Evolutionary conservation across 371 early-diverging fungal species (phyloP).

Genomic region (Mortierella sp.): DNA sequence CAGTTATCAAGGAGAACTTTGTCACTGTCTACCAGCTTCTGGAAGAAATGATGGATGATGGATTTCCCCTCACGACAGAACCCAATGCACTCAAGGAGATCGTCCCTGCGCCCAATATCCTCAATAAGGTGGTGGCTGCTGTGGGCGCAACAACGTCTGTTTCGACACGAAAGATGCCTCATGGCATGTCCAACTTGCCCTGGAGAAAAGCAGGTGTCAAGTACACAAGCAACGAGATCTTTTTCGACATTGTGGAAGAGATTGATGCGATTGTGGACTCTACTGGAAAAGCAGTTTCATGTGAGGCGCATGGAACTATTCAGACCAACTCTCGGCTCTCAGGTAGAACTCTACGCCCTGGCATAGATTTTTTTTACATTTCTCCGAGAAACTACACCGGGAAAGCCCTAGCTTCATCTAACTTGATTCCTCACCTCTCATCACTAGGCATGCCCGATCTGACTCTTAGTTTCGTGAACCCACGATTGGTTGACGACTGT

Average conservation of each 20-base stretch:
- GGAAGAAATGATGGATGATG: constrained; percentile 95
- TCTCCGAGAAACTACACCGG: too few relatives aligned
- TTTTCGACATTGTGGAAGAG: constrained; percentile 91
- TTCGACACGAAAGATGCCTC: constrained; percentile 44
- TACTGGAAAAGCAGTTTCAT: constrained; percentile 77
- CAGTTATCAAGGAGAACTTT: constrained; percentile 90
- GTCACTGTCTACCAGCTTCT: constrained; percentile 92
- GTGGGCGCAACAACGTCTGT: constrained; percentile 70
- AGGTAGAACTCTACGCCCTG: too few relatives aligned
- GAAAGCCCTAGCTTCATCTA: too few relatives aligned
- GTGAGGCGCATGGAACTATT: constrained; percentile 85
- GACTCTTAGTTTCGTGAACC: constrained; percentile 77
- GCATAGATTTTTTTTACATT: too few relatives aligned
- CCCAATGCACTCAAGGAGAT: constrained; percentile 85
- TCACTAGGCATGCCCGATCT: constrained; percentile 87
- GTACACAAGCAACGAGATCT: constrained; percentile 92
- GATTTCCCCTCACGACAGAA: constrained; percentile 88
- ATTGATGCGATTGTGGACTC: constrained; percentile 85
- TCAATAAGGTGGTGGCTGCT: constrained; percentile 85
- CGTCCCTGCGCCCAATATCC: constrained; percentile 88
- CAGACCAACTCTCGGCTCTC: constrained; percentile 80
- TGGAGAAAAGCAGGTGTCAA: constrained; percentile 92
- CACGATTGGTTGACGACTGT: constrained; percentile 79
- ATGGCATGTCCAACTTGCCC: constrained; percentile 77
- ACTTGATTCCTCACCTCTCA: too few relatives aligned